phyloP scores from a whole-genome alignment of 1,284 basidiomycete genomes.

The Puccinia novopanici region DNA sequence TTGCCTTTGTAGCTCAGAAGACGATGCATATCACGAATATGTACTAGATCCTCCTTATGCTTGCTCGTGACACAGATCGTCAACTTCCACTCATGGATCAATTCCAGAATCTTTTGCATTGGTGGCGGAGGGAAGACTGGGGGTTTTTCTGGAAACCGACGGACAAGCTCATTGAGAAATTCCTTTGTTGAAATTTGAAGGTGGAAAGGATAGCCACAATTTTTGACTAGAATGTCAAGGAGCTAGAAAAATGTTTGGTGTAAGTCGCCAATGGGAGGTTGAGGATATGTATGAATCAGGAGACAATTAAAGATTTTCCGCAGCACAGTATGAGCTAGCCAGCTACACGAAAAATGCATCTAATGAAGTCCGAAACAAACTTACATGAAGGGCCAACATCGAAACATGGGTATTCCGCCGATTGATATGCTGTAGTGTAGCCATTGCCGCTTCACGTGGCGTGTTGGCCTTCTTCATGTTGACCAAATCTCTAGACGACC shows the following conservation, averaged over 20 bases:
- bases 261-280: neutral
- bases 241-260: constrained; percentile 60
- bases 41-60: constrained; percentile 94
- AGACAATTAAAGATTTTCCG: neutral
- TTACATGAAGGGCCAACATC: constrained; percentile 67
- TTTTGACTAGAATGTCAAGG: constrained; percentile 89
- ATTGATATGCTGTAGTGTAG: constrained; percentile 77
- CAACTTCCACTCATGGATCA: constrained; percentile 94
- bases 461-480: constrained; percentile 96
- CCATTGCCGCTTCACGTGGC: constrained; percentile 84
- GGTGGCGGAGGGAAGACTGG: constrained; percentile 91
- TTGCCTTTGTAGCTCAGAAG: constrained; percentile 85
- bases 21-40: constrained; percentile 97
- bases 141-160: constrained; percentile 94
- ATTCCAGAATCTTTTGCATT: constrained; percentile 89
- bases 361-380: constrained; percentile 39
- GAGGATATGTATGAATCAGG: no score
- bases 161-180: constrained; percentile 96
- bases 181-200: constrained; percentile 98
- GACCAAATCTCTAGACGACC: constrained; percentile 64
- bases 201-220: constrained; percentile 94
- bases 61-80: constrained; percentile 84
- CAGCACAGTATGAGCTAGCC: neutral
- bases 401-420: constrained; percentile 87
- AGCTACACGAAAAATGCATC: neutral